These are phyloP conservation scores for Hippophae tibetana DNA, from an alignment of 306 rosid species.

Conservation along the genomic window DNA sequence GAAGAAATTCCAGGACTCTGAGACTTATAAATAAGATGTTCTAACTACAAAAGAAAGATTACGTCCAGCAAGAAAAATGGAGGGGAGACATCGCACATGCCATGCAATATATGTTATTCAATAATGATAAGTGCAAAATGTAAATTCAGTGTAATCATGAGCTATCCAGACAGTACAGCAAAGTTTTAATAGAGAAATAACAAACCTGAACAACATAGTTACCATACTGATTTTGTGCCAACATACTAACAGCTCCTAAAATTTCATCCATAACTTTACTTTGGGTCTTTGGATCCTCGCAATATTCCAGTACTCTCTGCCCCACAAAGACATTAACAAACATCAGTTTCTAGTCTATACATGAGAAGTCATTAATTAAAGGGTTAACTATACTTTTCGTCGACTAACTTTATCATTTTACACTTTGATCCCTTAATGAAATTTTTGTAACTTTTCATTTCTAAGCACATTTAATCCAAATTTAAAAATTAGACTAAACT, in stretches of 20 bases:
- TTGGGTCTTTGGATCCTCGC: constrained; percentile 54
- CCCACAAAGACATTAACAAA: constrained; percentile 7
- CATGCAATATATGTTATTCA: neutral
- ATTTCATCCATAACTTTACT: constrained; percentile 90
- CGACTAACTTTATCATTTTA: too few species aligned
- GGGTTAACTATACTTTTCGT: too few species aligned
- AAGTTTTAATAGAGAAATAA: constrained; percentile 7
- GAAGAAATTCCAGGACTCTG: too few species aligned
- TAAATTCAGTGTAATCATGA: neutral
- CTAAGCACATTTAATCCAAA: too few species aligned
- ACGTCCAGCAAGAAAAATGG: too few species aligned
- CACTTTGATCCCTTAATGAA: too few species aligned
- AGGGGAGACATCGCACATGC: too few species aligned
- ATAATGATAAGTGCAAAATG: neutral
- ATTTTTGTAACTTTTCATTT: too few species aligned
- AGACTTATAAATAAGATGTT: too few species aligned
- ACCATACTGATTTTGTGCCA: constrained; percentile 97
- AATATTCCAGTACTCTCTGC: constrained; percentile 94
- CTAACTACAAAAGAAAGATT: too few species aligned
- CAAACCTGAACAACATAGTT: constrained; percentile 92
- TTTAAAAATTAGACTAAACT: too few species aligned
- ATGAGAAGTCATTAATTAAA: neutral
- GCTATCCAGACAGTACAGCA: too few species aligned
- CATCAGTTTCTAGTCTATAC: neutral
- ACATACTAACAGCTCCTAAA: constrained; percentile 84